Conservation (phyloP, 2,329 filamentous ascomycete genomes). For the Chalaropsis ovoidea region DNA sequence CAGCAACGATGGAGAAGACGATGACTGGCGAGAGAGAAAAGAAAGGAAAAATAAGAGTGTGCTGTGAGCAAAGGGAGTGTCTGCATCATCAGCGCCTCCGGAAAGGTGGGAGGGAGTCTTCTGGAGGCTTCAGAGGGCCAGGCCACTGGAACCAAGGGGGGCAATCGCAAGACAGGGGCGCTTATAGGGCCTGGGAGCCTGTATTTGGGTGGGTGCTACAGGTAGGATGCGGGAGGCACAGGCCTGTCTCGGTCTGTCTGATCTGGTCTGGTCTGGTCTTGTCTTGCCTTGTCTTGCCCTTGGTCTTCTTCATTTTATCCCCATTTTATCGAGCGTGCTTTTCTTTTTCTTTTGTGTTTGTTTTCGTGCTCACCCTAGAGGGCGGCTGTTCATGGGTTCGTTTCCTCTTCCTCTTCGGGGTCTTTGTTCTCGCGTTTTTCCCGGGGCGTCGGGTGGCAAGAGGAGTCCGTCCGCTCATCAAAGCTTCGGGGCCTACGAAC, state of each 20-base stretch:
- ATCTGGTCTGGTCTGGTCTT: no score
- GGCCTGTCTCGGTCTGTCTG: not conserved
- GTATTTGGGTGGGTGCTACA: not conserved
- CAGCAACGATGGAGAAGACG: not conserved
- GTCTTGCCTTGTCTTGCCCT: no score
- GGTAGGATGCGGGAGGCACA: not conserved
- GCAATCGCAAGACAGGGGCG: no score
- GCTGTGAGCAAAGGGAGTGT: not conserved
- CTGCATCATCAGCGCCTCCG: not conserved
- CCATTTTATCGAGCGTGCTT: not conserved
- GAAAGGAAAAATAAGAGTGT: no score
- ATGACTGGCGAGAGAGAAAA: not conserved
- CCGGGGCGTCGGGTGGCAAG: not conserved
- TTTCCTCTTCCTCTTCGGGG: not conserved
- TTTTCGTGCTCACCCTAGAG: no score
- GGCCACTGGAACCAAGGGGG: no score
- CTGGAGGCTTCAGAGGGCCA: no score
- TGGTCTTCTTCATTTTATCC: not conserved
- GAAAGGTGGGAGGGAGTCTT: not conserved
- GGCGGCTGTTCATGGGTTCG: not conserved
- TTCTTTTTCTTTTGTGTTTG: not conserved
- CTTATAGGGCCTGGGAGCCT: not conserved
- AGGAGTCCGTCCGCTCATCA: not conserved
- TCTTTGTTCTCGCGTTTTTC: not conserved
- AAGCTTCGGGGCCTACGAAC: constrained; percentile 7